Evolutionary conservation across 2,329 filamentous ascomycete genomes (phyloP).

Genomic region (Botrytis cinerea): DNA sequence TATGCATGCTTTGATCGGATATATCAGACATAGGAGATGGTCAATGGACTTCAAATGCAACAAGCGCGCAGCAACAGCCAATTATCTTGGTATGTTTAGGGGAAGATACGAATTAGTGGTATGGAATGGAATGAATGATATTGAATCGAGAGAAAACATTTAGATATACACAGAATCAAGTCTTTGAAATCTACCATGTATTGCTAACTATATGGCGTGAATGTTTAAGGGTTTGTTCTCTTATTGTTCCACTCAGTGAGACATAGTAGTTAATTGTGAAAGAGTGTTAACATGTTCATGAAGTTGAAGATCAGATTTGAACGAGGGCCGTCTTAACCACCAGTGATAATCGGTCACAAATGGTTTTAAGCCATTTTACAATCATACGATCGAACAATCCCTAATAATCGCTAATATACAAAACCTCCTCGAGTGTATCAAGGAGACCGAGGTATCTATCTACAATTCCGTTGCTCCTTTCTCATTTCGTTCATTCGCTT

Average conservation of each 20-base stretch:
- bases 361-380: background rate
- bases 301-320: background rate
- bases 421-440: background rate
- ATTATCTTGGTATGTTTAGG: background rate
- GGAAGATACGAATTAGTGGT: background rate
- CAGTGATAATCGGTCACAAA: background rate
- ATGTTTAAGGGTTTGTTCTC: background rate
- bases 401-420: constrained; percentile 10
- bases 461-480: constrained; percentile 1
- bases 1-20: constrained; percentile 6
- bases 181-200: background rate
- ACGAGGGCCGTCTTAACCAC: background rate
- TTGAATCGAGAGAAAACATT: background rate
- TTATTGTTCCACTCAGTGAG: background rate
- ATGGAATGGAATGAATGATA: background rate
- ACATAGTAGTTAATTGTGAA: background rate
- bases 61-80: background rate
- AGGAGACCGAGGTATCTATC: constrained; percentile 7
- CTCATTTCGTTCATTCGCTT: background rate
- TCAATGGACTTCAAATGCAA: background rate
- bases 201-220: background rate
- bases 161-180: constrained; percentile 1
- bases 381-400: background rate
- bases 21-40: background rate
- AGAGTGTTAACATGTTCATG: background rate